phyloP scores from a whole-genome alignment of 805 yeast genomes.

The Cyberlindnera amylophila region DNA sequence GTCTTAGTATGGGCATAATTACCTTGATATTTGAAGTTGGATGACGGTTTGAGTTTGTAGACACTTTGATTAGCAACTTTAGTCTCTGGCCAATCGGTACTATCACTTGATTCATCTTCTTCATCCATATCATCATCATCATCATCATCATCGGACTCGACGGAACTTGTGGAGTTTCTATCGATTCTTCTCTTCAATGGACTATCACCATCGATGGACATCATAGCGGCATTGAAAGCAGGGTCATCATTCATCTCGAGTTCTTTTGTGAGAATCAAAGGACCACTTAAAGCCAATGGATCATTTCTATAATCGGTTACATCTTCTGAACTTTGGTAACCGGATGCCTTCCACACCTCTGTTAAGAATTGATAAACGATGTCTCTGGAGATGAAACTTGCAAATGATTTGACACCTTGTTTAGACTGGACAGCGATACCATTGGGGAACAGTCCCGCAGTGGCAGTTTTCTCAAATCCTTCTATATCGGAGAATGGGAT shows the following conservation, averaged over 20 bases:
- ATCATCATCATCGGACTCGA: constrained; percentile 31
- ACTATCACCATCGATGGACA: constrained; percentile 43
- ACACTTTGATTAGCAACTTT: constrained; percentile 23
- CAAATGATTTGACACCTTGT: constrained; percentile 62
- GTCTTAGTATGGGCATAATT: constrained; percentile 65
- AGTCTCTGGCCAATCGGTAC: constrained; percentile 8
- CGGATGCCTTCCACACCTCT: constrained; percentile 22
- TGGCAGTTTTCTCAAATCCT: constrained; percentile 72
- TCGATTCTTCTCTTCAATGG: constrained; percentile 19
- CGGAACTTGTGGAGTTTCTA: constrained; percentile 14
- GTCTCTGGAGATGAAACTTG: constrained; percentile 83
- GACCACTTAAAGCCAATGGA: constrained; percentile 9
- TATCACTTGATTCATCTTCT: constrained; percentile 19
- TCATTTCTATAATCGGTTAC: neutral
- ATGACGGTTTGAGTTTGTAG: constrained; percentile 35
- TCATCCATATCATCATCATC: constrained; percentile 28
- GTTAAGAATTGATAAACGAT: constrained; percentile 61
- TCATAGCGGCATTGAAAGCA: constrained; percentile 34
- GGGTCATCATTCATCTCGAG: constrained; percentile 19
- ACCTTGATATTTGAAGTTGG: constrained; percentile 51
- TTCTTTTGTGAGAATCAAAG: constrained; percentile 18
- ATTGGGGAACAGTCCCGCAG: constrained; percentile 89
- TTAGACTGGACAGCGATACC: constrained; percentile 51
- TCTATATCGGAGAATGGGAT: constrained; percentile 69
- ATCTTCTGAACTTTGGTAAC: constrained; percentile 5